Evolutionary conservation across 1,284 basidiomycete species (phyloP), one percentile per base, ranked within the genome.

Genomic region (Trametes pubescens): DNA sequence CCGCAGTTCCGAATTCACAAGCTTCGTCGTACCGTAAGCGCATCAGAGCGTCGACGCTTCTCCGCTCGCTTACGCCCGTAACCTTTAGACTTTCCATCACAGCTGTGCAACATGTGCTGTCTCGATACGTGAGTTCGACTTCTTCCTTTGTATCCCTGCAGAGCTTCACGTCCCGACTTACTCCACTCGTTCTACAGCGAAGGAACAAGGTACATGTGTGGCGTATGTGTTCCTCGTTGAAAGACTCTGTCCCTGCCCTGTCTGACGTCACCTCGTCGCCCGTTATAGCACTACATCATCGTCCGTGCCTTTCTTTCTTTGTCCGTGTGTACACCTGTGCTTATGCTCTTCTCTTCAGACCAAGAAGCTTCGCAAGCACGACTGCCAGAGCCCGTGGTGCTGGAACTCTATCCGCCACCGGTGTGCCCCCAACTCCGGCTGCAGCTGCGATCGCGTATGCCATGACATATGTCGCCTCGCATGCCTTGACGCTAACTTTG

Each of bases 191-290:
- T 59, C 65, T 55, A 35, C 79, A 93, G 91, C 72, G 88, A 91
- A 84, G 91, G 91, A 64, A 88, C 85, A 67, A 86, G 87, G 78
- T 82, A 88, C 72, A 88, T 87, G 71, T 93, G 91, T 76, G 91
- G 91, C 73, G 84, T 80, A 86, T 82, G 82, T 69, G 48, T 32
- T 54, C 53, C 26, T 61, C 49, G 10, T 40, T 62, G 61, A 57
- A 57, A 43, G 53, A 21, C 57, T 61, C 57, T 57, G 59, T 68
- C 64, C 24, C 32, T 56, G 65, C 72, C 43, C 49, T 22, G 58
- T 56, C 69, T 72, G 71, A 66, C 71, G 66, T 74, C 68, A 71
- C 65, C 55, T 52, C 57, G 59, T 51, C 40, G 62, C 55, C 49
- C 65, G 51, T 58, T 64, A 57, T 67, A 85, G 84, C 85, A 86